Base-by-base conservation (phyloP, 345 rosid genomes). In the Corchorus capsularis region DNA sequence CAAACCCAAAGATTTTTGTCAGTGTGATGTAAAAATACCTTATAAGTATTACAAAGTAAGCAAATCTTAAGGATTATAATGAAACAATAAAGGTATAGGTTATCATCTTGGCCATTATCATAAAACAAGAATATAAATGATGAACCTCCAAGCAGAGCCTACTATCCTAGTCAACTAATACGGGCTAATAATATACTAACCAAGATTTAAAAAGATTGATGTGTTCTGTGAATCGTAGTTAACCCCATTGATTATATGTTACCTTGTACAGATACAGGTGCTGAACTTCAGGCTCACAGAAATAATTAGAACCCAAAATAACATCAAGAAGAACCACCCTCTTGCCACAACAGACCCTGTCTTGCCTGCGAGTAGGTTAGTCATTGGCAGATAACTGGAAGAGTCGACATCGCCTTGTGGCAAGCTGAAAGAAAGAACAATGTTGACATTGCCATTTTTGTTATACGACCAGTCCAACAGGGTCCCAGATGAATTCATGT, bases 251-350 rank as follows among this genome's bases (percentile, higher is more conserved):
- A n/a, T 63, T 60, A 20, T 27, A 16, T 22, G 39, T 81, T 81
- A 93, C 82, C 89, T 90, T 55, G 96, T 63, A 72, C 79, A 79
- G 45, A 96, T 78, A 19, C 76, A 82, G 69, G 85, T 82, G 55
- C 89, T 85, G 0, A 91, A 80, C 86, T 91, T 92, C 78, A 77
- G 83, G 69, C 96, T 89, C 64, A 78, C 86, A 1, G 99, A 85
- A 78, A 91, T 86, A 63, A 92, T 45, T 3, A 88, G 69, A 68
- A 92, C 82, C 92, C 93, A 92, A 45, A 96, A 82, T 77, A 91
- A 85, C 88, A 91, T 76, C 35, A 89, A 73, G 69, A 79, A 55
- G 57, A 82, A 57, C 85, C 92, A 82, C 61, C 86, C 65, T 72
- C 90, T 73, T 1, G 92, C 66, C 32, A 77, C 78, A 63, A 79